Base-by-base conservation (phyloP, 2,329 filamentous ascomycete species). In the Microdochium bolleyi region DNA sequence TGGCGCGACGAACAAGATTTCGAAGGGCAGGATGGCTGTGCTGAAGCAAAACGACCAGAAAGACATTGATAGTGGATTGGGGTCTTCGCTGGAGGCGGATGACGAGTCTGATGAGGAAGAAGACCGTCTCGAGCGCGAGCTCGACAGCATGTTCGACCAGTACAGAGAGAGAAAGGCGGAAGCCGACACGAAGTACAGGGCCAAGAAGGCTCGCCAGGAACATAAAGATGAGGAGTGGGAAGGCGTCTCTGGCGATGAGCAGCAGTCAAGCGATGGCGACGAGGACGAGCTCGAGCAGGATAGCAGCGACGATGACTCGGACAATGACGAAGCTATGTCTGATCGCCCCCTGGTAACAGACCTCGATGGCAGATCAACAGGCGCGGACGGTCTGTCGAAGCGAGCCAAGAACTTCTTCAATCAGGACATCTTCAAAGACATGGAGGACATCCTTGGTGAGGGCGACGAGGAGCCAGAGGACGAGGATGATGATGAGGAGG, bases 221-320 rank as follows among this genome's bases (percentile, higher is more conserved):
- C 84, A 88, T 56, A 84, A 88, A 51, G 89, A 95, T 54, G 91
- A 89, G 14, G 92, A 96, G 64, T 99, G 92, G 86, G 88, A 95
- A 60, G 94, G 94, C 1, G 83, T 97, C 55, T 95, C 89, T 22
- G 82, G 78, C 11, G 81, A 80, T 48, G 80, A 82, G 53, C 72
- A 79, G n/a, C 71, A 72, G 25, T 76, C 76, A 16, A 82, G 78
- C 56, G n/a, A n/a, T n/a, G 82, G 85, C 52, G 79, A 82, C 41
- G 77, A 75, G 53, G 74, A 68, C n/a, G 72, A 77, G 49, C 68
- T 84, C 16, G 80, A 87, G 48, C 77, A 81, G 50, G 81, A 83
- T 53, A 83, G 79, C 58, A 83, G 83, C 57, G 81, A 79, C 53
- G 82, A n/a, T n/a, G n/a, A 84, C n/a, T 77, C 77, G 2, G 80